Percentiles rank a stretch among this genome's conserved stretches.
phyloP scores from a whole-genome alignment of 2,329 filamentous ascomycete genomes.

The Phyllosticta citriasiana region DNA sequence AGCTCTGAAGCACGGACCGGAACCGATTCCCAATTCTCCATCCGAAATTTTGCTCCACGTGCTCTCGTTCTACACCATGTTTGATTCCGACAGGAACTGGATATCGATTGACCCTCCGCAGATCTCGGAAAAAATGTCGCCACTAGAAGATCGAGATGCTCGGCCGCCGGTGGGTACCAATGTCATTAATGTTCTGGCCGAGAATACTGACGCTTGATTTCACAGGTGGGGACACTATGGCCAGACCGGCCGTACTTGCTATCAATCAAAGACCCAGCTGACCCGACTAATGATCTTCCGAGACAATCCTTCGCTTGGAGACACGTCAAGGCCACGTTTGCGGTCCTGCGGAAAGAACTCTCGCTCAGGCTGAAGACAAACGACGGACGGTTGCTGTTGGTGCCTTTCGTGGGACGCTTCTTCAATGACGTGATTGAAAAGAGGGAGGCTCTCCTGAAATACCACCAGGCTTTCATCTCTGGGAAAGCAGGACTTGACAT shows the following conservation, averaged over 20 bases:
- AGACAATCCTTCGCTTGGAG: slow-evolving; percentile 37
- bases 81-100: slow-evolving; percentile 38
- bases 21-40: slow-evolving; percentile 22
- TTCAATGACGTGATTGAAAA: not conserved
- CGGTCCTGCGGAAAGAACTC: not conserved
- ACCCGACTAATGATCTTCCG: slow-evolving; percentile 49
- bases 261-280: slow-evolving; percentile 49
- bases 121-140: slow-evolving; percentile 30
- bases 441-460: not conserved
- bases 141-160: not conserved
- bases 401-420: not conserved
- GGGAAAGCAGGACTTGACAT: not conserved
- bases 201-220: not conserved
- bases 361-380: not conserved
- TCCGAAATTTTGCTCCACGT: slow-evolving; percentile 39
- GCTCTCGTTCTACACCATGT: slow-evolving; percentile 39
- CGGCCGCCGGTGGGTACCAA: not conserved
- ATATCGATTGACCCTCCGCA: slow-evolving; percentile 40
- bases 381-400: not conserved
- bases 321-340: slow-evolving; percentile 35
- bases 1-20: slow-evolving; percentile 37
- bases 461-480: not conserved
- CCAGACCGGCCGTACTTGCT: slow-evolving; percentile 33
- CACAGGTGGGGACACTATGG: not conserved
- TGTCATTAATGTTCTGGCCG: not conserved